Conservation (phyloP, 352 stramenopile species). For the Hyaloperonospora brassicae region DNA sequence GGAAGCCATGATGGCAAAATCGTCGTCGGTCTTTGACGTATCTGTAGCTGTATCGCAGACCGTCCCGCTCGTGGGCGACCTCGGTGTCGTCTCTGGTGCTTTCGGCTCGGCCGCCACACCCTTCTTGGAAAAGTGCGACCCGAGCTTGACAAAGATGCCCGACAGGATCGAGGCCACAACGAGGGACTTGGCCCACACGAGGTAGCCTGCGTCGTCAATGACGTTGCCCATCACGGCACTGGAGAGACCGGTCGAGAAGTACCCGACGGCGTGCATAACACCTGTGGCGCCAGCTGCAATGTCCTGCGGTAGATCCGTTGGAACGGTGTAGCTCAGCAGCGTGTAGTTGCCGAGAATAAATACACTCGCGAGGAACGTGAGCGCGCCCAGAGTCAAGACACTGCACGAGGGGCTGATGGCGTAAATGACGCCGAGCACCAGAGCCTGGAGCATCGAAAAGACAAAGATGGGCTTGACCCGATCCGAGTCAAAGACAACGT, state of each 20-base stretch:
- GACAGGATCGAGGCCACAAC: constrained; percentile 48
- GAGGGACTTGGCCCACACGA: constrained; percentile 51
- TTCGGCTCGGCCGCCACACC: constrained; percentile 22
- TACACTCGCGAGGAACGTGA: constrained; percentile 61
- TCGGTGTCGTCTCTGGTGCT: constrained; percentile 12
- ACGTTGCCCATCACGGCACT: constrained; percentile 57
- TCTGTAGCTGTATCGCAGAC: constrained; percentile 13
- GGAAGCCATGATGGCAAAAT: constrained; percentile 20
- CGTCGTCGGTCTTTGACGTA: constrained; percentile 8
- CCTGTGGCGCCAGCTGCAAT: constrained; percentile 55
- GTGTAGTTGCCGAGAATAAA: constrained; percentile 74
- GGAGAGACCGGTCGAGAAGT: constrained; percentile 61
- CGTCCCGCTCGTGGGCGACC: constrained; percentile 7
- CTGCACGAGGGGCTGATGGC: constrained; percentile 45
- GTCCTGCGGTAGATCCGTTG: constrained; percentile 60
- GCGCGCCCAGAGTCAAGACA: constrained; percentile 35
- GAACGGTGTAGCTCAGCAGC: constrained; percentile 64
- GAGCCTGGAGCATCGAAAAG: constrained; percentile 53
- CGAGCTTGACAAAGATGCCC: constrained; percentile 50
- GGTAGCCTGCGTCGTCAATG: constrained; percentile 46
- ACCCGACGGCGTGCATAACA: constrained; percentile 58
- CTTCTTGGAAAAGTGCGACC: constrained; percentile 42
- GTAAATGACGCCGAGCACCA: constrained; percentile 52
- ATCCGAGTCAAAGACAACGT: constrained; percentile 58
- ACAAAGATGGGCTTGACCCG: constrained; percentile 65